Evolutionary conservation across 768 basidiomycete species (phyloP).

Genomic region (Boletus subparvulus): DNA sequence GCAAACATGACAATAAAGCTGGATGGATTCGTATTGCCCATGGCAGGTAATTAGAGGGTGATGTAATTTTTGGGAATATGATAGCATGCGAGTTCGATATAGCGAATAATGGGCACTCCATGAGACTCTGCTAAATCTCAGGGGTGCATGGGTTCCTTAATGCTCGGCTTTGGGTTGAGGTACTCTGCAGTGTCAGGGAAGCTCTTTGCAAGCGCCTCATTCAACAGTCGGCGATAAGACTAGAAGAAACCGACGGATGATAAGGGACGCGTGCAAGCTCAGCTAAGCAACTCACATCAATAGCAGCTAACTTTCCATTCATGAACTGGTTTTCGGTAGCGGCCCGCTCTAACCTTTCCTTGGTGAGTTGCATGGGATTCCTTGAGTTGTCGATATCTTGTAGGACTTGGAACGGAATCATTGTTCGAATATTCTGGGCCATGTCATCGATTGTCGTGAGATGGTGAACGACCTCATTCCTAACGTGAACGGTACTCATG

Average conservation of each 20-base stretch:
- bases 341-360: conserved; percentile 75
- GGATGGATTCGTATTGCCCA: not conserved
- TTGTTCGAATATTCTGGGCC: conserved; percentile 57
- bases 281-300: conserved; percentile 50
- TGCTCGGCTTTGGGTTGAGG: conserved; percentile 16
- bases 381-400: conserved; percentile 76
- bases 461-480: conserved; percentile 74
- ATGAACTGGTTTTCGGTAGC: conserved; percentile 91
- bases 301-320: conserved; percentile 83
- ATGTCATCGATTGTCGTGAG: conserved; percentile 67
- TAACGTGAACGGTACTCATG: conserved; percentile 24
- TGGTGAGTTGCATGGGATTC: conserved; percentile 81
- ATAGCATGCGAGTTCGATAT: not conserved
- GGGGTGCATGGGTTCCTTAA: conserved; percentile 8
- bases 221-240: conserved; percentile 68
- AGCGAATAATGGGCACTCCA: not conserved
- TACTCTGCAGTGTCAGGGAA: conserved; percentile 56
- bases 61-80: not conserved
- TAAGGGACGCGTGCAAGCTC: not conserved
- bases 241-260: conserved; percentile 25
- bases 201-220: conserved; percentile 67
- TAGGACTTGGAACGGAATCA: conserved; percentile 74
- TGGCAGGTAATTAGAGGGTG: conserved; percentile 6
- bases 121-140: conserved; percentile 5
- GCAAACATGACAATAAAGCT: not conserved